phyloP scores from a whole-genome alignment of 805 yeast genomes.

The Candida maris region DNA sequence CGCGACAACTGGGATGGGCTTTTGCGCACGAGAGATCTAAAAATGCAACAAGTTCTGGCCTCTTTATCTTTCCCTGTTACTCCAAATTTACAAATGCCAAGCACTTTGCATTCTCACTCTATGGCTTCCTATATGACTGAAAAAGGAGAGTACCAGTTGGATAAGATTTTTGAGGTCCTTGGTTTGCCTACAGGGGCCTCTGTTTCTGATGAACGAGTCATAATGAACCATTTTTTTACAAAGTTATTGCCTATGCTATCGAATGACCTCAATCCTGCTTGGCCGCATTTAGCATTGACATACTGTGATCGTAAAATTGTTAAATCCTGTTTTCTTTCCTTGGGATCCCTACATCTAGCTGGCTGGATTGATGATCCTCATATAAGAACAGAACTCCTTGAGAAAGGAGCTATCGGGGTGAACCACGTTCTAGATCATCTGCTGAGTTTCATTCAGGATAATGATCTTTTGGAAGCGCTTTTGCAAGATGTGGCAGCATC shows the following conservation, averaged over 20 bases:
- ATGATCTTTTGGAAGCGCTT: constrained; percentile 12
- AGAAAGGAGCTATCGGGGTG: constrained; percentile 44
- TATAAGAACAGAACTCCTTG: constrained; percentile 40
- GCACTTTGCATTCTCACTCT: neutral
- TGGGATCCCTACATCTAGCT: constrained; percentile 44
- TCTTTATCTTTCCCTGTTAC: too few relatives aligned
- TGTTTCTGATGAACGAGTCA: constrained; percentile 7
- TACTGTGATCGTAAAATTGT: constrained; percentile 49
- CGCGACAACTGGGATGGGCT: neutral
- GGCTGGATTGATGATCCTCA: constrained; percentile 32
- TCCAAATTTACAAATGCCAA: too few relatives aligned
- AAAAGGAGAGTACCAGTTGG: constrained; percentile 7
- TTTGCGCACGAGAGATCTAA: neutral
- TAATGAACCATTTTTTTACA: constrained; percentile 33
- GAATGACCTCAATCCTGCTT: constrained; percentile 41
- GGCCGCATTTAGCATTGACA: constrained; percentile 47
- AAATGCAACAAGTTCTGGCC: neutral
- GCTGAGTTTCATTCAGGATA: constrained; percentile 34
- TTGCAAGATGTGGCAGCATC: constrained; percentile 5
- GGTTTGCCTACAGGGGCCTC: constrained; percentile 4
- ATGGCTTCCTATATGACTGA: constrained; percentile 3
- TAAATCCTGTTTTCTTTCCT: constrained; percentile 45
- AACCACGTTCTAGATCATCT: constrained; percentile 45
- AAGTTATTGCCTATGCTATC: constrained; percentile 39
- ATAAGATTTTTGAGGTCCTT: constrained; percentile 5